Percentiles rank a stretch among this genome's conserved stretches.
Conservation (phyloP, 108 stramenopile species). For the Discostella stelligeroides region DNA sequence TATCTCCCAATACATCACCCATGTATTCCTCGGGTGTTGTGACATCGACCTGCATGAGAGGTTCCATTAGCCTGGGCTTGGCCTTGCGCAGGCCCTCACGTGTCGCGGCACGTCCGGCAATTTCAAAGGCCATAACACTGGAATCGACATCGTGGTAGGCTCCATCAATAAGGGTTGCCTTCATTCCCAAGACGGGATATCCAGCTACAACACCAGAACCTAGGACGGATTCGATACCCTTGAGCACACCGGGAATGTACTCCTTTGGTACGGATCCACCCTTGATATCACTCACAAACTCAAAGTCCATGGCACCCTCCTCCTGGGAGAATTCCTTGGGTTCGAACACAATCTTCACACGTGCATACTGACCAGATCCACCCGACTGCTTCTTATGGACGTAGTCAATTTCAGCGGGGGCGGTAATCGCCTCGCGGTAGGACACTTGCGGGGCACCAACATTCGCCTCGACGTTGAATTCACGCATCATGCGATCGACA, state of each 20-base stretch:
- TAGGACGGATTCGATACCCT: slow-evolving; percentile 97
- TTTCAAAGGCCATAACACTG: slow-evolving; percentile 91
- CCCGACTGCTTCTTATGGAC: slow-evolving; percentile 99
- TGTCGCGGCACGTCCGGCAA: slow-evolving; percentile 92
- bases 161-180: slow-evolving; percentile 89
- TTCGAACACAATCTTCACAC: slow-evolving; percentile 94
- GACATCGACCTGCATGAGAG: slow-evolving; percentile 98
- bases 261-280: slow-evolving; percentile 97
- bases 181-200: slow-evolving; percentile 96
- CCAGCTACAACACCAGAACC: slow-evolving; percentile 93
- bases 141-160: slow-evolving; percentile 93
- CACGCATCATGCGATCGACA: slow-evolving; percentile 98
- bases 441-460: slow-evolving; percentile 93
- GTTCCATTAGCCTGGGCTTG: slow-evolving; percentile 97
- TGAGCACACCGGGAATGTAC: slow-evolving; percentile 97
- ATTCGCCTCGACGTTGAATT: slow-evolving; percentile 95
- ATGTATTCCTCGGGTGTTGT: slow-evolving; percentile 98
- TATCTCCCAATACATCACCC: slow-evolving; percentile 98
- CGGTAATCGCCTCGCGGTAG: slow-evolving; percentile 98
- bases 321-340: slow-evolving; percentile 90
- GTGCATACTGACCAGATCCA: slow-evolving; percentile 97
- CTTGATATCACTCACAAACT: slow-evolving; percentile 96
- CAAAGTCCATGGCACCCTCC: slow-evolving; percentile 91
- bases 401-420: slow-evolving; percentile 93
- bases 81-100: slow-evolving; percentile 96